phyloP scores from a whole-genome alignment of 2,329 filamentous ascomycete species.

The Ophiostoma himal-ulmi region DNA sequence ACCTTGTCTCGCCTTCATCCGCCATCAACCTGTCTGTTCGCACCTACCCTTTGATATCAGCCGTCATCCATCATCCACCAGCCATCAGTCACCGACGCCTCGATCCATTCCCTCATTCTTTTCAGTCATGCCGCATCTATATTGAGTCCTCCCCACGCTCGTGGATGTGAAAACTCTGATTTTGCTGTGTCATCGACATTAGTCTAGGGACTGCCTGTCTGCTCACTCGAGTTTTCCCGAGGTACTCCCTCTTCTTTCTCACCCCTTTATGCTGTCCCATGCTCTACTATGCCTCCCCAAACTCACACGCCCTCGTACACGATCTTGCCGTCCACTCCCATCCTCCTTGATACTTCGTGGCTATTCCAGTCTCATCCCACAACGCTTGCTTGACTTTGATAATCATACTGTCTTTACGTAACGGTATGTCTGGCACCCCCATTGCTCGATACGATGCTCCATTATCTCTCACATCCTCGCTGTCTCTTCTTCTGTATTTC shows the following conservation, averaged over 20 bases:
- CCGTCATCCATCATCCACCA: background rate
- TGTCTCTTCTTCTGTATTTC: background rate
- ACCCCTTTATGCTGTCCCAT: background rate
- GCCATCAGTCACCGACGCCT: background rate
- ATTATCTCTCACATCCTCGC: background rate
- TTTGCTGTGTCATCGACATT: background rate
- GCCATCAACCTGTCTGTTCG: background rate
- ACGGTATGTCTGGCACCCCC: background rate
- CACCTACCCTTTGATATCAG: background rate
- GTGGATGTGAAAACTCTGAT: slow-evolving; percentile 1
- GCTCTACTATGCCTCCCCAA: background rate
- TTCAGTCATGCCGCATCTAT: background rate
- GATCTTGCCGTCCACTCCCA: no score
- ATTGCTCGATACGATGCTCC: background rate
- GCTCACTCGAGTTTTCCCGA: background rate
- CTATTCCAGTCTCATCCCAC: background rate
- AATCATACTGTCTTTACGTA: background rate
- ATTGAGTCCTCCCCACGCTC: background rate
- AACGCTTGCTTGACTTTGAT: background rate
- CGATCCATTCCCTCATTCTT: background rate
- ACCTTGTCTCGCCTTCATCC: background rate
- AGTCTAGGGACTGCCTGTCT: background rate
- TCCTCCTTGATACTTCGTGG: background rate
- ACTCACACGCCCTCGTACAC: background rate
- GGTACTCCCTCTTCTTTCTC: background rate